These are phyloP conservation scores for Porodaedalea pini DNA, from an alignment of 1,284 basidiomycete species.

Conservation along the genomic window DNA sequence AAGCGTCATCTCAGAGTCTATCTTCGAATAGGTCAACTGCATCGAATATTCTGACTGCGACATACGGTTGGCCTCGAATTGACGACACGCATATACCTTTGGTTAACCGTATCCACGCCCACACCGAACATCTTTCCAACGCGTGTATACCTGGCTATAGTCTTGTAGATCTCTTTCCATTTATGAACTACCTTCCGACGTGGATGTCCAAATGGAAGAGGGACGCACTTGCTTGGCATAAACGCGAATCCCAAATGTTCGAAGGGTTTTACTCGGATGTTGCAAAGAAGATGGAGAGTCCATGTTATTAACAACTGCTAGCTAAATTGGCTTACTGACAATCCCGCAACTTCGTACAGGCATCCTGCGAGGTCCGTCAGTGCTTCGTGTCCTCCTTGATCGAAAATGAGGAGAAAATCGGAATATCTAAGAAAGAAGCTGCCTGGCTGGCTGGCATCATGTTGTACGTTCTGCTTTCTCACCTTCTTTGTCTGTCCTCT, in stretches of 20 bases:
- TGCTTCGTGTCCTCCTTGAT: conserved; percentile 58
- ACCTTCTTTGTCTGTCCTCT: neutral
- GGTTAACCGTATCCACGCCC: conserved; percentile 23
- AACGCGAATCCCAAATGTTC: conserved; percentile 23
- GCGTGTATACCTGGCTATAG: conserved; percentile 26
- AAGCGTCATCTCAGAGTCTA: conserved; percentile 13
- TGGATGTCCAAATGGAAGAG: conserved; percentile 29
- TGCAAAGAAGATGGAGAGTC: conserved; percentile 21
- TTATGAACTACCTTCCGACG: conserved; percentile 26
- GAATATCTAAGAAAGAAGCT: conserved; percentile 50
- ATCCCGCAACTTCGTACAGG: conserved; percentile 21
- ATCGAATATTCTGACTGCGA: conserved; percentile 23
- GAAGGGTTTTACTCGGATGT: conserved; percentile 23
- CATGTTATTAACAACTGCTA: neutral
- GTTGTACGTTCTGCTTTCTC: conserved; percentile 18
- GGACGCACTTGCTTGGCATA: conserved; percentile 22
- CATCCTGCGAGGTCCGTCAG: conserved; percentile 34
- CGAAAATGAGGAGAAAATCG: conserved; percentile 47
- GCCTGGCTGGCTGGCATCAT: conserved; percentile 55
- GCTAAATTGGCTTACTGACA: conserved; percentile 21
- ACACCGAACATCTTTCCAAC: conserved; percentile 20
- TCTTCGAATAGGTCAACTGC: conserved; percentile 23
- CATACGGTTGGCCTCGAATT: conserved; percentile 26
- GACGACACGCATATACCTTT: conserved; percentile 22
- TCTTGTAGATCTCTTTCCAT: conserved; percentile 31